phyloP scores from a whole-genome alignment of 441 rosid species.

The Corymbia citriodora region DNA sequence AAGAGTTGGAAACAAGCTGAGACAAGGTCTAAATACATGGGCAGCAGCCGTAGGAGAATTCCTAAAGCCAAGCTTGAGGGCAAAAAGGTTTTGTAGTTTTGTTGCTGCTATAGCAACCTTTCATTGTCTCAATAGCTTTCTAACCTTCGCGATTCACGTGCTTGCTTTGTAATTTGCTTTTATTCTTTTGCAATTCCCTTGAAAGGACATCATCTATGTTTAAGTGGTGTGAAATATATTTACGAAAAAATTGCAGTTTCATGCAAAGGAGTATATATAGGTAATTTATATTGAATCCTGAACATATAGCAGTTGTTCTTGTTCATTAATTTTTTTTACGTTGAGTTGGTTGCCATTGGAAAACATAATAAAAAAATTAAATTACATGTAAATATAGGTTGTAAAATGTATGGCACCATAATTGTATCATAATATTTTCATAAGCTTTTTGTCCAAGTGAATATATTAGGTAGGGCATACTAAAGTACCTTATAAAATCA shows the following conservation, averaged over 20 bases:
- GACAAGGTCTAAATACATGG: background rate
- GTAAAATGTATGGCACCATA: background rate
- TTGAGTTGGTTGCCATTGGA: background rate
- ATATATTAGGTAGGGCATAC: background rate
- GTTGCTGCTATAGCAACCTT: background rate
- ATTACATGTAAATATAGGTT: background rate
- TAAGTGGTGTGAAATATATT: background rate
- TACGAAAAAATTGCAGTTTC: background rate
- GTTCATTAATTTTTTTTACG: background rate
- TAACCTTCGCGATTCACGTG: background rate
- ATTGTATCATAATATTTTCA: background rate
- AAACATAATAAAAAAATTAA: background rate
- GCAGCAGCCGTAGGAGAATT: background rate
- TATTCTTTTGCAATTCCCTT: background rate
- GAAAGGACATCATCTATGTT: background rate
- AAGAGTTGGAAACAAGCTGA: background rate
- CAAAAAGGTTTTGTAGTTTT: background rate
- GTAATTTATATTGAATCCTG: rapidly evolving
- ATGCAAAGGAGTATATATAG: background rate
- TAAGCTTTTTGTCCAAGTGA: background rate
- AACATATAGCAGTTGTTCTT: background rate
- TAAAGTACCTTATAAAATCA: background rate
- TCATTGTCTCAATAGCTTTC: background rate
- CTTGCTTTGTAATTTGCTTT: background rate
- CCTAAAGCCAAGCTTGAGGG: background rate